Evolutionary conservation across 2,329 filamentous ascomycete genomes (phyloP).

Genomic region (Nigrospora sphaerica): DNA sequence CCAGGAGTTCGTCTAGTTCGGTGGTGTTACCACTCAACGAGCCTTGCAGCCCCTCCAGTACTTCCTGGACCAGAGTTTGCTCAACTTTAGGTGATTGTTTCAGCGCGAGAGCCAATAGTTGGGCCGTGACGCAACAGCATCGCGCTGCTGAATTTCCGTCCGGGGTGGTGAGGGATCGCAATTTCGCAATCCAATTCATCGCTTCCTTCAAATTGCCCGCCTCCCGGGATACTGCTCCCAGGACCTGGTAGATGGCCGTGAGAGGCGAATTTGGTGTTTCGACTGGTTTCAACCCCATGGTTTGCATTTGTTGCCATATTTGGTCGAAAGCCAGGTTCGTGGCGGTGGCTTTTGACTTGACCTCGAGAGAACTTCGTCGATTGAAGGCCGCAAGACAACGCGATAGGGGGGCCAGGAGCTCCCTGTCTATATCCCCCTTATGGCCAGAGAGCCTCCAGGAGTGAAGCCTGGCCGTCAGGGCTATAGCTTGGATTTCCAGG

Average conservation of each 20-base stretch:
- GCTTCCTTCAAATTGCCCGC: conserved; percentile 41
- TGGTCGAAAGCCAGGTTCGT: conserved; percentile 26
- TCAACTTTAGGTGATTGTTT: conserved; percentile 34
- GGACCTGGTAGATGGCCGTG: conserved; percentile 41
- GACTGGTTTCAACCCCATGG: conserved; percentile 24
- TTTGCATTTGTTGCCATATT: conserved; percentile 30
- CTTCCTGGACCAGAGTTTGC: conserved; percentile 35
- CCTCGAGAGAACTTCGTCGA: conserved; percentile 36
- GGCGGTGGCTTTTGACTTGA: conserved; percentile 29
- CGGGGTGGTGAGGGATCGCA: conserved; percentile 30
- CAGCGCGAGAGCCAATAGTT: conserved; percentile 47
- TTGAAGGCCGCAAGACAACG: conserved; percentile 56
- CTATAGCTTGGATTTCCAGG: conserved; percentile 58
- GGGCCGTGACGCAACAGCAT: conserved; percentile 45
- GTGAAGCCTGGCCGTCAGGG: conserved; percentile 51
- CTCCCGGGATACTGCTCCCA: conserved; percentile 42
- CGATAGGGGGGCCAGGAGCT: conserved; percentile 58
- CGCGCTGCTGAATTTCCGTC: conserved; percentile 39
- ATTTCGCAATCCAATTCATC: conserved; percentile 44
- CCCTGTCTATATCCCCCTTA: conserved; percentile 51
- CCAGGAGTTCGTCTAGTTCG: conserved; percentile 55
- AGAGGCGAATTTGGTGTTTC: conserved; percentile 35
- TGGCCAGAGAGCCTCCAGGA: conserved; percentile 62
- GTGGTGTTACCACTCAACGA: conserved; percentile 50
- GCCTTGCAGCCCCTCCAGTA: conserved; percentile 49